phyloP scores from a whole-genome alignment of 2,329 filamentous ascomycete genomes.

The Teratosphaeria nubilosa region DNA sequence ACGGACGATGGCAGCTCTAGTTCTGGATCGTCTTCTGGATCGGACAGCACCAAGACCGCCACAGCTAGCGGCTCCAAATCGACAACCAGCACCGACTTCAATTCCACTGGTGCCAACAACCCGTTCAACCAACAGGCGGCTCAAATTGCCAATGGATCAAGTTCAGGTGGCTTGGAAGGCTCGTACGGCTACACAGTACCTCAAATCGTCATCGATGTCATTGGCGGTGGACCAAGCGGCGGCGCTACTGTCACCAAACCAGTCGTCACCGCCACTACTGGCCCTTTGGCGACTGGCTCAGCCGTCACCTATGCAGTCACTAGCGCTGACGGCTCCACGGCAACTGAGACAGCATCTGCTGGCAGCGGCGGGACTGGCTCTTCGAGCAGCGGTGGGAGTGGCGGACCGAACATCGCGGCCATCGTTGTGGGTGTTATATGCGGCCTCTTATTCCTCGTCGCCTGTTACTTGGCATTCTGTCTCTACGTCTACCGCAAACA shows the following conservation, averaged over 20 bases:
- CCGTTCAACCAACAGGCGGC: conserved; percentile 43
- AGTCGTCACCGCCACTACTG: conserved; percentile 51
- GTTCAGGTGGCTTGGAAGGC: conserved; percentile 48
- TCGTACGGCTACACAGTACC: conserved; percentile 62
- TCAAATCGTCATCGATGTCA: conserved; percentile 48
- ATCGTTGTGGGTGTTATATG: conserved; percentile 53
- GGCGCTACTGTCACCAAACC: conserved; percentile 61
- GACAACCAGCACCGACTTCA: conserved; percentile 10
- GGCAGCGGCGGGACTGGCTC: conserved; percentile 22
- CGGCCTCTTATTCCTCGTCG: conserved; percentile 52
- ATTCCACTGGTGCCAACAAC: conserved; percentile 23
- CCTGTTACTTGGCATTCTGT: conserved; percentile 59
- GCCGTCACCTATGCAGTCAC: conserved; percentile 61
- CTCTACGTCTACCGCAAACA: conserved; percentile 64
- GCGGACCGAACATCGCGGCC: conserved; percentile 40
- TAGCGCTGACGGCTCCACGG: conserved; percentile 34
- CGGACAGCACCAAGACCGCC: background rate
- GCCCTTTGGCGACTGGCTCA: conserved; percentile 61
- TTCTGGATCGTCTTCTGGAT: conserved; percentile 4
- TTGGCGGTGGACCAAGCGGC: conserved; percentile 57
- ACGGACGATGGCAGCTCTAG: conserved; percentile 16
- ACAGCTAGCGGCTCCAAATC: conserved; percentile 9
- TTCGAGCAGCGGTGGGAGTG: conserved; percentile 5
- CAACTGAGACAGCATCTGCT: conserved; percentile 33
- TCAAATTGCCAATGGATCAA: conserved; percentile 34